Conservation (phyloP, 164 flowering plant genomes). For the Piper betle region DNA sequence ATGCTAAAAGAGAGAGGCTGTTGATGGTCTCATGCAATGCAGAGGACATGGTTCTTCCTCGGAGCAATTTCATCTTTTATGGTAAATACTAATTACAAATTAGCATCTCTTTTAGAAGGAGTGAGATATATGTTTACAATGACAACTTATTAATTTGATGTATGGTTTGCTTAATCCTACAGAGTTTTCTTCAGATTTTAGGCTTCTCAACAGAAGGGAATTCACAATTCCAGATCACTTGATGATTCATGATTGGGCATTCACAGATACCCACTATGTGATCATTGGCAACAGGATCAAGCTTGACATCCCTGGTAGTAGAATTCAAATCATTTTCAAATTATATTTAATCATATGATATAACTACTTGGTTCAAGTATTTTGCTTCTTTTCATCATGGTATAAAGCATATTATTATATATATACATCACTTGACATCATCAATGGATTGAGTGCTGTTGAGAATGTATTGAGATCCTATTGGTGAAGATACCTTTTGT, state of each 20-base stretch:
- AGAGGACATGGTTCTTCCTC: slow-evolving; percentile 87
- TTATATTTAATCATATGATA: too few relatives aligned
- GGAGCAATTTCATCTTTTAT: slow-evolving; percentile 64
- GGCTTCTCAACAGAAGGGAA: slow-evolving; percentile 45
- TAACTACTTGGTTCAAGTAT: too few relatives aligned
- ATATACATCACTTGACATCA: too few relatives aligned
- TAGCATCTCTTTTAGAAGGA: not conserved
- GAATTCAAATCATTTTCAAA: too few relatives aligned
- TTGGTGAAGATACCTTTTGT: too few relatives aligned
- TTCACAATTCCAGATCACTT: slow-evolving; percentile 63
- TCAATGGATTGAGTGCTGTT: too few relatives aligned
- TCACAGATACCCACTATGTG: slow-evolving; percentile 75
- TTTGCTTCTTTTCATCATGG: too few relatives aligned
- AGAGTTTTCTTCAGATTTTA: slow-evolving; percentile 68
- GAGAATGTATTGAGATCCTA: too few relatives aligned
- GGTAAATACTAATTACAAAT: slow-evolving; percentile 24
- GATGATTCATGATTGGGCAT: slow-evolving; percentile 98
- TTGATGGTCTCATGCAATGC: slow-evolving; percentile 66
- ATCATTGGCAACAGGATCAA: slow-evolving; percentile 74
- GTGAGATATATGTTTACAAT: not conserved
- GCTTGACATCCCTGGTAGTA: slow-evolving; percentile 58
- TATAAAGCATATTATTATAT: too few relatives aligned
- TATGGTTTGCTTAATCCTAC: slow-evolving; percentile 7
- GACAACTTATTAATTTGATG: not conserved
- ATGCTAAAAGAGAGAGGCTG: slow-evolving; percentile 41